These are phyloP conservation scores for Akebia trifoliata DNA, from an alignment of 164 flowering plant genomes.

Conservation along the genomic window DNA sequence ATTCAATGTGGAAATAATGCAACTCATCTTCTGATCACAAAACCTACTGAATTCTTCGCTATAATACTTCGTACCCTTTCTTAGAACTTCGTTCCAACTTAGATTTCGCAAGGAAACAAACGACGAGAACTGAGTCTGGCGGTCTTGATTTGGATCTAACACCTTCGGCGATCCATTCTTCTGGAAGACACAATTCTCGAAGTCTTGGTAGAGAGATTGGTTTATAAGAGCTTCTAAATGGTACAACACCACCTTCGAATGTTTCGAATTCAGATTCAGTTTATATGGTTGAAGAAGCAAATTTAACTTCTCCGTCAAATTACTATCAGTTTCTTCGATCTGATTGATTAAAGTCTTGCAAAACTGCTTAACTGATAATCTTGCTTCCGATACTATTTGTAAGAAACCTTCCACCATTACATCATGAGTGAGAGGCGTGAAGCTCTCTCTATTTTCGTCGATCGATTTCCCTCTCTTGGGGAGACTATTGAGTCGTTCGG, in stretches of 20 bases:
- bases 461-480: constrained; percentile 39
- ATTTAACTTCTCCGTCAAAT: constrained; percentile 51
- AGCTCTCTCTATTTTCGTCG: constrained; percentile 29
- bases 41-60: constrained; percentile 91
- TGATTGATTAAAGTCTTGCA: constrained; percentile 59
- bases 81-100: constrained; percentile 89
- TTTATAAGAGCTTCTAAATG: constrained; percentile 86
- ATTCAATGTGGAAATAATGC: constrained; percentile 53
- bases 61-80: constrained; percentile 86
- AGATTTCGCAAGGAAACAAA: constrained; percentile 69
- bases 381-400: constrained; percentile 86
- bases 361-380: constrained; percentile 76
- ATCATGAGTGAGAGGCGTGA: constrained; percentile 69
- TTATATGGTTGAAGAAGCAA: constrained; percentile 65
- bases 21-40: constrained; percentile 92
- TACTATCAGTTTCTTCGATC: constrained; percentile 53
- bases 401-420: constrained; percentile 86
- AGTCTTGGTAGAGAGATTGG: constrained; percentile 76
- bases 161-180: constrained; percentile 66
- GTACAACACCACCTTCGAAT: constrained; percentile 60
- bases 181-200: constrained; percentile 75
- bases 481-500: constrained; percentile 28
- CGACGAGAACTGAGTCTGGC: constrained; percentile 58
- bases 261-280: constrained; percentile 49
- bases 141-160: constrained; percentile 67